Base-by-base conservation (phyloP, 768 basidiomycete species). In the Amanita molliuscula region DNA sequence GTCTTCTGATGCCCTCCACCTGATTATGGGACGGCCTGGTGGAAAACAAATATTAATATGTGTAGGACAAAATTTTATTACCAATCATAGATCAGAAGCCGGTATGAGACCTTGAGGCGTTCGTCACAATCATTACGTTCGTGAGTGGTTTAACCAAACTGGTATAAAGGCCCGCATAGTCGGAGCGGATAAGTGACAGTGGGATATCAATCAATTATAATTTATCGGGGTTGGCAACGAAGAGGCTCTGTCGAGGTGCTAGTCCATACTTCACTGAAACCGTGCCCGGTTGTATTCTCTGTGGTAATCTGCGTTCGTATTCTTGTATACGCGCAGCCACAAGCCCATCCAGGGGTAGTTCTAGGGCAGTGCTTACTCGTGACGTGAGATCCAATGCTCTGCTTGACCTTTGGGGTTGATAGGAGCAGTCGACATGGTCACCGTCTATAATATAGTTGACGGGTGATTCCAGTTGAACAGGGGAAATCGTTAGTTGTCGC, bases 211-310 rank as follows among this genome's bases (percentile, higher is more conserved):
- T 60, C 41, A 28, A 44, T 40, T 57, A 54, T 28, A 38, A 53
- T 2, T 51, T 58, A 58, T 84, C 81, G 15, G 88, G 86, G 63
- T 90, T 89, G 20, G 84, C 83, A 46, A 90, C 72, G 56, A 78
- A 89, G 26, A 90, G 69, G 54, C 78, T 77, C 16, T 76, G 65
- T 53, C 76, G 73, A 20, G 79, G 78, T 31, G 73, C 80, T 29
- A 88, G 71, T 10, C 84, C 85, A 61, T 88, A 89, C 23, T 75
- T 71, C 33, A 80, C 68, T 37, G 61, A 63, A 11, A 59, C 58
- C 46, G 67, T 64, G 46, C 67, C 64, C 58, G 25, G 56, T 56
- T n/a, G 67, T 63, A 3, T 18, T 43, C 46, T 50, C 4, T 69
- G 69, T n/a, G 82, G 79, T 68, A 75, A 60, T 46, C 70, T 72